Base-by-base conservation (phyloP, 768 basidiomycete genomes). In the Omphalotus guepiniiformis region DNA sequence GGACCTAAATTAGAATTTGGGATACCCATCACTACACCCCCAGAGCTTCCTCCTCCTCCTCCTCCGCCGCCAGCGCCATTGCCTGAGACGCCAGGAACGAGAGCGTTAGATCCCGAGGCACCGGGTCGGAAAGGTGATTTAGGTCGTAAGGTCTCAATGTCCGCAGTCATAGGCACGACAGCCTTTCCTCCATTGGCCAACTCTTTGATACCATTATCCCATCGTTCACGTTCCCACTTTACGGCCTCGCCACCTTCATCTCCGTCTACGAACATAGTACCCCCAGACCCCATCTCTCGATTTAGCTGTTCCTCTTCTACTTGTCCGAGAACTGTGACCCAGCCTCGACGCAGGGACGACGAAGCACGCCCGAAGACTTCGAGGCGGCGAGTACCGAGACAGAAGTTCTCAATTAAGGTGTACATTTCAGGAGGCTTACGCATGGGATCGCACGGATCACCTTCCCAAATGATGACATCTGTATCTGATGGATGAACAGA, bases 391-490 rank as follows among this genome's bases (percentile, higher is more conserved):
- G 87, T 78, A 4, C 94, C 96, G 41, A 96, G 83, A 61, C 94
- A 98, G 63, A 99, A 98, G 64, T 95, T 97, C 66, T 99, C 96
- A 60, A 98, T 88, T 34, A 99, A 78, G 4, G 86, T 85, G 68
- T 97, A 94, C 74, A 93, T 88, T 63, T 98, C 95, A 15, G 94
- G 93, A 1, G 96, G 96, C 66, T 92, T 92, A 36, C 82, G 79
- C 2, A 80, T 83, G 2, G 90, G 88, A 64, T 95, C 93, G 3
- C 74, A 64, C 5, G 82, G 71, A 55, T 94, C 91, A n/a, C 91
- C 88, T 73, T 93, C 90, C 93, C 94, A 96, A 16, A 97, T 84
- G 48, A 95, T 84, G 8, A 95, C 89, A 63, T 96, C 93, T n/a
- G 93, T 95, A 60, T 95, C 93, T 92, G 51, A 34, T 27, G 23